These are phyloP conservation scores for Priceomyces fermenticarens DNA, from an alignment of 805 yeast genomes.

Conservation along the genomic window DNA sequence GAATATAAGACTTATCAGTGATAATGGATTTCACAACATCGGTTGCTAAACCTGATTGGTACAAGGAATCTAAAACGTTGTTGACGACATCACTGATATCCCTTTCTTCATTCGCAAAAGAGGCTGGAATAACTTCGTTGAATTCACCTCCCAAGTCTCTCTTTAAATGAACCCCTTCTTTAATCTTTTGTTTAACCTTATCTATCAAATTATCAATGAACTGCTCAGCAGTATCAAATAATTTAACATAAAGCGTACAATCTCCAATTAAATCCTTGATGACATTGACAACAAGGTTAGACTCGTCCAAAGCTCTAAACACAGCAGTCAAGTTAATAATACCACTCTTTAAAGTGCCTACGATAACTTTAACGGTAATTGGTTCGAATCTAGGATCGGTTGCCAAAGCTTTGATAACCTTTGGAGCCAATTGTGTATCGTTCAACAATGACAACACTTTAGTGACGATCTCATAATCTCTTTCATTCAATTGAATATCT, in stretches of 20 bases:
- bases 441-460: constrained; percentile 35
- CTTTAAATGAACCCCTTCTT: constrained; percentile 11
- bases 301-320: constrained; percentile 34
- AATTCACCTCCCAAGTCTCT: background rate
- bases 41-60: constrained; percentile 38
- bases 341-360: constrained; percentile 31
- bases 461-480: constrained; percentile 41
- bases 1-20: constrained; percentile 34
- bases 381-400: constrained; percentile 22
- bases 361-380: constrained; percentile 18
- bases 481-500: constrained; percentile 23
- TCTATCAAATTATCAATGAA: constrained; percentile 22
- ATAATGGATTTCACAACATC: constrained; percentile 37
- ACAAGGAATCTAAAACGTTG: constrained; percentile 39
- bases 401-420: constrained; percentile 30
- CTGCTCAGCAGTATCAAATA: constrained; percentile 30
- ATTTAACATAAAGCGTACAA: constrained; percentile 34
- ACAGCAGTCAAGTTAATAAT: constrained; percentile 28
- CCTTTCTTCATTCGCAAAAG: constrained; percentile 12
- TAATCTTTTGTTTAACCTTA: constrained; percentile 22
- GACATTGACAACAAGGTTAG: constrained; percentile 32
- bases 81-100: constrained; percentile 27
- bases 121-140: too few species aligned
- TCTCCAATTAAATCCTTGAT: constrained; percentile 35
- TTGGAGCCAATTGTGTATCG: constrained; percentile 34